Base-by-base conservation (phyloP, 768 basidiomycete species). In the Tylopilus vinaceipallidus region DNA sequence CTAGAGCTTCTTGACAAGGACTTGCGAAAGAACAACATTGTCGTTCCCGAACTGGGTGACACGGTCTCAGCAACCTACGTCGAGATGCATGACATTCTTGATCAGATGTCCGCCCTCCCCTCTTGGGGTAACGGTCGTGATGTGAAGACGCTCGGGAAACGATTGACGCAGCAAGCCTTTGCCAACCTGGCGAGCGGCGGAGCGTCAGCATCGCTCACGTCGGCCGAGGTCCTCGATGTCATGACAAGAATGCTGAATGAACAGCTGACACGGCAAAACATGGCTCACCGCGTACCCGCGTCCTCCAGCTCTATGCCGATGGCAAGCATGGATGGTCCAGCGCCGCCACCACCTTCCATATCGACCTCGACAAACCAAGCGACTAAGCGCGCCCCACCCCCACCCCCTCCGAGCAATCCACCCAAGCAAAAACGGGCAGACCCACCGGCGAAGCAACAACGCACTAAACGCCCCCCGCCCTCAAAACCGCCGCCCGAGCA, bases 91-190 rank as follows among this genome's bases (percentile, higher is more conserved):
- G 54, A 50, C 1, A 22, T 75, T 10, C 56, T 86, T 37, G 52
- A 60, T 14, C 50, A 72, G n/a, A 67, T 86, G 53, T 69, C 78
- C 2, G 41, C 50, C 0, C 65, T 85, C 1, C 69, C 73, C 1
- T 76, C 78, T 1, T 88, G 85, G 85, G 85, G 85, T 1, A 88
- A 88, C 42, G 86, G 80, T 0, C 75, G 84, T 5, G 85, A 87
- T 55, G 71, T 86, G 55, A 71, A 78, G 49, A 79, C 77, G 0
- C 66, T 85, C 6, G 66, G 79, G 4, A 79, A 76, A 57, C 63
- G 72, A 37, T 74, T 87, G 69, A 63, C 73, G 11, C 64, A 70
- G 16, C 26, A 57, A 2, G 81, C 76, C 0, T 71, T 78, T 39
- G 58, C 66, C 9, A 55, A 59, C 26, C 42, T 62, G 26, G 54